Base-by-base conservation (phyloP, 2,329 filamentous ascomycete genomes). In the Leptographium wingfieldii region DNA sequence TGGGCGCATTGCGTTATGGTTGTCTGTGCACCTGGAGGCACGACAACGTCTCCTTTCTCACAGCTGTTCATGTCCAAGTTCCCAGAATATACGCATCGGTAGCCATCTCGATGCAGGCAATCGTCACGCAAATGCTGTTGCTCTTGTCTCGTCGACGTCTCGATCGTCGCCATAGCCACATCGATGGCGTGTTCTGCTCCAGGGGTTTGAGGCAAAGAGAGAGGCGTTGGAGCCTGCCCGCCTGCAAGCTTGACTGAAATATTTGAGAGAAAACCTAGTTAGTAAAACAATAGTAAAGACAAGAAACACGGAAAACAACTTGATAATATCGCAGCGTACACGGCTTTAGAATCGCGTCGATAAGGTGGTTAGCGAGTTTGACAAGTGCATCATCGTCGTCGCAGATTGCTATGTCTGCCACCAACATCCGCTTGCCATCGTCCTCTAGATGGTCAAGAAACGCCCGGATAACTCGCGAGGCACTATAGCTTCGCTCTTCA, bases 51-150 rank as follows among this genome's bases (percentile, higher is more conserved):
- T n/a, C 48, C 7, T 1, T 27, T 12, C 22, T 22, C 22, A 27
- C 1, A 22, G 38, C 49, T 59, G 16, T 1, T 1, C 3, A 14
- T 3, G 33, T 61, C 61, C 31, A 22, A 48, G 1, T 2, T 0
- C 1, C 57, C 57, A 5, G 57, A 55, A 10, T 46, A 56, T 1
- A 60, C 40, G 35, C 61, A 63, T 6, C 51, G 49, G 33, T 63
- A 52, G 1, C 57, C 61, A 16, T 63, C 61, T 0, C 61, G 55
- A 4, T 19, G 49, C 1, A 61, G 31, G n/a, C 59, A 61, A 27
- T 59, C 54, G 5, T 27, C 14, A 1, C 46, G 46, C 12, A 63
- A 27, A 10, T 1, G 3, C 14, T 3, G 11, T 38, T 60, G 59
- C 3, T 57, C 61, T 2, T 3, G 19, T 40, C 55, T 52, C 5